These are phyloP conservation scores for Neoboletus magnificus DNA, from an alignment of 768 basidiomycete species.

Conservation along the genomic window DNA sequence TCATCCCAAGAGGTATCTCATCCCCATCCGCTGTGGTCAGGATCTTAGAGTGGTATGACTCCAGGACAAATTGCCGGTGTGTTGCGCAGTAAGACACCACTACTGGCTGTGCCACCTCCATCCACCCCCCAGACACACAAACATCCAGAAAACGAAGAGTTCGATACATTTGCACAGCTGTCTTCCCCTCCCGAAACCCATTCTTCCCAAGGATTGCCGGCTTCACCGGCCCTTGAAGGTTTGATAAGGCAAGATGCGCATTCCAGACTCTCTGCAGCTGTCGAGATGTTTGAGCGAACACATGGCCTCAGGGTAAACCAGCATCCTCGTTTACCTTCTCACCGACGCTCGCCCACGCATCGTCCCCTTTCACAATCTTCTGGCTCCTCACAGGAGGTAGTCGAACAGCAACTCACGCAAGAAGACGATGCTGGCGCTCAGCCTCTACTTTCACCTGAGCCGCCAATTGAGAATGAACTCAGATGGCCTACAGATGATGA, in stretches of 20 bases:
- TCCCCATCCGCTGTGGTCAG: background rate
- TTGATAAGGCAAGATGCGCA: slow-evolving; percentile 8
- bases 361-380: slow-evolving; percentile 28
- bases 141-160: background rate
- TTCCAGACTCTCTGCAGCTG: slow-evolving; percentile 10
- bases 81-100: background rate
- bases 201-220: slow-evolving; percentile 12
- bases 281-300: slow-evolving; percentile 20
- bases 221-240: slow-evolving; percentile 22
- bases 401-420: slow-evolving; percentile 51
- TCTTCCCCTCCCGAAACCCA: slow-evolving; percentile 19
- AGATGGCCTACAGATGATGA: slow-evolving; percentile 29
- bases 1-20: slow-evolving; percentile 19
- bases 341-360: slow-evolving; percentile 2
- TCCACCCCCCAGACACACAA: background rate
- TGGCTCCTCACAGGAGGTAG: slow-evolving; percentile 38
- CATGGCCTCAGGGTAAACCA: slow-evolving; percentile 3
- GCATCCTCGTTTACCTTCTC: background rate
- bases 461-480: slow-evolving; percentile 14
- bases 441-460: background rate
- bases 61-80: slow-evolving; percentile 3
- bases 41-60: slow-evolving; percentile 1
- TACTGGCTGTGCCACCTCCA: background rate
- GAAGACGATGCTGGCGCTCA: slow-evolving; percentile 21
- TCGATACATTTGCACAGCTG: slow-evolving; percentile 17